phyloP scores from a whole-genome alignment of 1,284 basidiomycete genomes.

The Hemileccinum hortonii region DNA sequence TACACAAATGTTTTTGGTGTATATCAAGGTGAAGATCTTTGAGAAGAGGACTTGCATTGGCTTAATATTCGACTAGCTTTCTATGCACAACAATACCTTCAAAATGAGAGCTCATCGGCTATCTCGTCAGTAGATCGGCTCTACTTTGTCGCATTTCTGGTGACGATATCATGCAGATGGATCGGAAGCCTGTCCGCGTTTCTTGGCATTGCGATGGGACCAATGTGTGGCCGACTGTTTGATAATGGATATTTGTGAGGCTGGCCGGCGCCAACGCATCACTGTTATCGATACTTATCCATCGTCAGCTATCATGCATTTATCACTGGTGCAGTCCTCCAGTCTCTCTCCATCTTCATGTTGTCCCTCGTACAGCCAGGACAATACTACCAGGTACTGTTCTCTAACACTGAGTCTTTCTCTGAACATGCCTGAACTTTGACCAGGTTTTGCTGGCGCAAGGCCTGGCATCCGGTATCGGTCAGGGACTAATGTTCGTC shows the following conservation, averaged over 20 bases:
- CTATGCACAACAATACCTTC: conserved; percentile 33
- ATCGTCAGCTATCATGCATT: conserved; percentile 11
- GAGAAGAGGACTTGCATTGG: background rate
- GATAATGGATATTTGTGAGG: conserved; percentile 36
- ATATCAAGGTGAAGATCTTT: conserved; percentile 31
- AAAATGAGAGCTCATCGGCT: conserved; percentile 28
- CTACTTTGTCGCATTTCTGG: background rate
- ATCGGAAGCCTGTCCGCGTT: conserved; percentile 27
- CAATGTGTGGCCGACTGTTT: conserved; percentile 27
- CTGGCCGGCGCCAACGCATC: background rate
- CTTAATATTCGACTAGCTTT: conserved; percentile 20
- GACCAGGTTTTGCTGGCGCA: conserved; percentile 36
- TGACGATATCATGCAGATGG: conserved; percentile 20
- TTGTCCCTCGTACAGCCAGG: conserved; percentile 37
- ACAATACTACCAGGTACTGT: conserved; percentile 32
- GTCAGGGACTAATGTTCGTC: conserved; percentile 33
- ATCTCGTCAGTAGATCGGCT: conserved; percentile 23
- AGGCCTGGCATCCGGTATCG: conserved; percentile 34
- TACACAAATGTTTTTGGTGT: conserved; percentile 30
- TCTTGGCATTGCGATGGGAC: conserved; percentile 21
- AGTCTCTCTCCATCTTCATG: conserved; percentile 35
- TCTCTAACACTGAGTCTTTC: background rate
- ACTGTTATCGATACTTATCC: conserved; percentile 29
- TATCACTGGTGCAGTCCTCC: conserved; percentile 26
- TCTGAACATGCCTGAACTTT: background rate